Percentiles rank a stretch among this genome's conserved stretches.
These are phyloP conservation scores for Cryomyces antarcticus DNA, from an alignment of 495 filamentous ascomycete species.

Conservation along the genomic window DNA sequence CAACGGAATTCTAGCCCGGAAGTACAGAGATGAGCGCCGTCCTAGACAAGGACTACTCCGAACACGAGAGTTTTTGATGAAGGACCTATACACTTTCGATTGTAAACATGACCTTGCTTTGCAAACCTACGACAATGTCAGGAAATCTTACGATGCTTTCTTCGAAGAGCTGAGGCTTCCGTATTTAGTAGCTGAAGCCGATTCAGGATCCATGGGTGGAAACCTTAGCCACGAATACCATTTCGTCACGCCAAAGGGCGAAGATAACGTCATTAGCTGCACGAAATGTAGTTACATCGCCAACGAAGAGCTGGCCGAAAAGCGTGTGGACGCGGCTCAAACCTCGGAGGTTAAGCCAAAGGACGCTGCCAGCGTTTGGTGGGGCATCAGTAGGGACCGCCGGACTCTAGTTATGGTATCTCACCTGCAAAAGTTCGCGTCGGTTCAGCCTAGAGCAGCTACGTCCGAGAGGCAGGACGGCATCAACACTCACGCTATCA, in stretches of 20 bases:
- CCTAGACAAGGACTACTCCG: slow-evolving; percentile 77
- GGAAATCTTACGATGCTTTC: slow-evolving; percentile 45
- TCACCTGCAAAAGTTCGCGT: slow-evolving; percentile 24
- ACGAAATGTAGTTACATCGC: slow-evolving; percentile 50
- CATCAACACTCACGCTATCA: slow-evolving; percentile 7
- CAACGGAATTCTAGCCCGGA: slow-evolving; percentile 35
- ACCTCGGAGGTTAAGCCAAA: neutral
- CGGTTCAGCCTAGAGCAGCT: neutral
- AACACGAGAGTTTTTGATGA: slow-evolving; percentile 92
- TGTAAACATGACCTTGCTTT: slow-evolving; percentile 39
- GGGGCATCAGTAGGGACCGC: slow-evolving; percentile 43
- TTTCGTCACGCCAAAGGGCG: slow-evolving; percentile 57
- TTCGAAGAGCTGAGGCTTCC: slow-evolving; percentile 74
- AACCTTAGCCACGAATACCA: slow-evolving; percentile 89
- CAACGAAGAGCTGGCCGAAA: slow-evolving; percentile 62
- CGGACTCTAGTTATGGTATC: slow-evolving; percentile 44
- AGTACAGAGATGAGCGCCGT: slow-evolving; percentile 82
- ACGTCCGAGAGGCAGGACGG: neutral
- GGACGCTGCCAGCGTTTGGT: neutral
- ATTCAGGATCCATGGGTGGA: slow-evolving; percentile 91
- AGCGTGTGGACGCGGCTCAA: neutral
- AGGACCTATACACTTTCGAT: slow-evolving; percentile 96
- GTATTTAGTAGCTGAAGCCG: slow-evolving; percentile 66
- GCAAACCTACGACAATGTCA: slow-evolving; percentile 55
- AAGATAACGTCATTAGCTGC: slow-evolving; percentile 70